Conservation (phyloP, 2,329 filamentous ascomycete genomes). For the Periconia sp. region DNA sequence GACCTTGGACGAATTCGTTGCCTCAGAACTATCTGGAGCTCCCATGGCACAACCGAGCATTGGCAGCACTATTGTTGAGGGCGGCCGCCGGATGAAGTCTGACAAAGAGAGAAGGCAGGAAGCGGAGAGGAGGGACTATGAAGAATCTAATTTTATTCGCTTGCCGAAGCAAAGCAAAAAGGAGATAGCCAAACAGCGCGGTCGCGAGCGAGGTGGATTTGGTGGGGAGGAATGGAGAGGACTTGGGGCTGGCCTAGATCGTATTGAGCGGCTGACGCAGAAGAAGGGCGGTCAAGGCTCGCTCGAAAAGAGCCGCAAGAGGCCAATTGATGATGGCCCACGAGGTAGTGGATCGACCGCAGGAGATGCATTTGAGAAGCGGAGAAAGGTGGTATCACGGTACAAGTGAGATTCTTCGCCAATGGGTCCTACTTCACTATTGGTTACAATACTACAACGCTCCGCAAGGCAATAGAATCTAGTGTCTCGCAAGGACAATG, state of each 20-base stretch:
- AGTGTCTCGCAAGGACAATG: too few relatives aligned
- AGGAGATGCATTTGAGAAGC: constrained; percentile 72
- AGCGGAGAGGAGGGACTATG: constrained; percentile 80
- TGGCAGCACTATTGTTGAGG: constrained; percentile 82
- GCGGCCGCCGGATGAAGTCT: constrained; percentile 81
- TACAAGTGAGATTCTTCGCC: constrained; percentile 28
- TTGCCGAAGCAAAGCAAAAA: constrained; percentile 89
- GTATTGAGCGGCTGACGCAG: constrained; percentile 83
- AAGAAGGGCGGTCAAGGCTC: constrained; percentile 64
- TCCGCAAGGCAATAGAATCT: too few relatives aligned
- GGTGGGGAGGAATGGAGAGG: constrained; percentile 94
- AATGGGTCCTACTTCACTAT: too few relatives aligned
- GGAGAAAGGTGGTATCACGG: constrained; percentile 43
- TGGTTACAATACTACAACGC: too few relatives aligned
- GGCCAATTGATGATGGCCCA: constrained; percentile 74
- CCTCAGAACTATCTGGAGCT: constrained; percentile 79
- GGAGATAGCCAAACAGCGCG: constrained; percentile 70
- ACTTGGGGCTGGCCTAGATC: constrained; percentile 82
- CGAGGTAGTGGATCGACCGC: constrained; percentile 70
- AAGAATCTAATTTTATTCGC: constrained; percentile 90
- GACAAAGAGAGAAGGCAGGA: constrained; percentile 77
- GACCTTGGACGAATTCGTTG: constrained; percentile 91
- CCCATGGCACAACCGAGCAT: constrained; percentile 88
- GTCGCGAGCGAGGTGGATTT: constrained; percentile 62
- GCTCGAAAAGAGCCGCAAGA: constrained; percentile 86